Percentiles rank a stretch among this genome's conserved stretches.
Evolutionary conservation across 139 green algal genomes (phyloP).

Genomic region (Axilococcus clingmanii): DNA sequence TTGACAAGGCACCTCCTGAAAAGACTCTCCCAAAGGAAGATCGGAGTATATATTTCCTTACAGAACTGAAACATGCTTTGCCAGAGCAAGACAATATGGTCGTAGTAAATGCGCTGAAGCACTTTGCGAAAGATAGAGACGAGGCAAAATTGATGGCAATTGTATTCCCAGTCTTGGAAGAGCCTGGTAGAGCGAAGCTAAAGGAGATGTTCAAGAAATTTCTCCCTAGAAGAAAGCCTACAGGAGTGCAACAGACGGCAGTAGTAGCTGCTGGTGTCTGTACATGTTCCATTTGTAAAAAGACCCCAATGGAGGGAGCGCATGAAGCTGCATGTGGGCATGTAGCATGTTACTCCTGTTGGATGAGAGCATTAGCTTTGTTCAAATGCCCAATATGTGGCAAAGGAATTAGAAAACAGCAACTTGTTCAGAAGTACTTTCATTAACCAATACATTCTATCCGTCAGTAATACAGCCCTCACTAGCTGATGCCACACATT

Average conservation of each 20-base stretch:
- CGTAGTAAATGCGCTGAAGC: not conserved
- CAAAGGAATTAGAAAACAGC: constrained; percentile 18
- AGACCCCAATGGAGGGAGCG: constrained; percentile 32
- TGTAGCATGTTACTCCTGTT: constrained; percentile 56
- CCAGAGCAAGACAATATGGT: not conserved
- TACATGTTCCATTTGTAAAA: too few relatives aligned
- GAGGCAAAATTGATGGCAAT: constrained; percentile 28
- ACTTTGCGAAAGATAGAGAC: constrained; percentile 19
- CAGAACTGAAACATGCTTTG: not conserved
- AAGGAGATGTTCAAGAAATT: constrained; percentile 41
- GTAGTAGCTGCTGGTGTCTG: constrained; percentile 7
- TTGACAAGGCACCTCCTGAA: too few relatives aligned
- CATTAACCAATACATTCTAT: constrained; percentile 21
- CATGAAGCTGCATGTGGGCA: constrained; percentile 35
- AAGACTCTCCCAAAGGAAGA: too few relatives aligned
- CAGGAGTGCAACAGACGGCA: constrained; percentile 30
- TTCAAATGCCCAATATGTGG: constrained; percentile 35
- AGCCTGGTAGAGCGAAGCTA: constrained; percentile 22
- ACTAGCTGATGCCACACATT: constrained; percentile 71
- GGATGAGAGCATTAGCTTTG: constrained; percentile 32
- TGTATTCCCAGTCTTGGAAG: constrained; percentile 35
- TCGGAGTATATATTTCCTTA: too few relatives aligned
- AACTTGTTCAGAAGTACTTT: not conserved
- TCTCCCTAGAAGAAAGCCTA: constrained; percentile 29
- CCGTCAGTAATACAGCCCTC: constrained; percentile 89